Evolutionary conservation across 805 yeast species (phyloP), one percentile per base, ranked within the genome.

Genomic region (Yamadazyma ubonensis): DNA sequence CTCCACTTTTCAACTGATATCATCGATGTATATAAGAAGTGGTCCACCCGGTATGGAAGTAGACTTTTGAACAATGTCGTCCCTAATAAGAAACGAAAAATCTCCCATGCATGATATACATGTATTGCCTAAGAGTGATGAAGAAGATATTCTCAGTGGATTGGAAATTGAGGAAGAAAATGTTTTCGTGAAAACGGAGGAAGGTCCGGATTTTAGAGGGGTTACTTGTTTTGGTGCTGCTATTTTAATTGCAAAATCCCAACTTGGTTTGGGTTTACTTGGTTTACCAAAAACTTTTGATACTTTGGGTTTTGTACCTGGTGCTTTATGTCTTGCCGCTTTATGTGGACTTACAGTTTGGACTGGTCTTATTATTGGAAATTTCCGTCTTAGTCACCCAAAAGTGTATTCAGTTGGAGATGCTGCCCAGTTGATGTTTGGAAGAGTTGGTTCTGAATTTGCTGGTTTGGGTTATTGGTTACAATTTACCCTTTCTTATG

Each of bases 401-500:
- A 38, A 36, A 23, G 41, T 43, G 8, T 28, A 43, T 25, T 32
- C 32, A 33, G 30, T 43, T 6, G 46, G 41, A 3, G 46, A 43
- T 36, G 46, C 46, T n/a, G 23, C 36, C 5, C 23, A 36, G 15
- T 26, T 43, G 4, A 29, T 43, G 36, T 43, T 39, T 29, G 46
- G 46, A 20, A 39, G 22, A 23, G 17, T 22, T 14, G 43, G 29
- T 5, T 22, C 43, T 21, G 46, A 43, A 12, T n/a, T 36, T 5
- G 20, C 39, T 25, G 46, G 46, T 14, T 16, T 31, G 9, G 43
- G 33, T 11, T 43, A 33, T 23, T 43, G 46, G 46, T 39, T 43
- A 5, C 30, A 19, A 6, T 39, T 34, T 29, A 33, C 44, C 23
- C 38, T 43, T 28, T 10, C 15, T 4, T 39, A 39, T 29, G 43